A percentile compares a stretch with the other conserved stretches of the same genome.
phyloP scores from a whole-genome alignment of 768 basidiomycete genomes.

The Austroboletus festivus region DNA sequence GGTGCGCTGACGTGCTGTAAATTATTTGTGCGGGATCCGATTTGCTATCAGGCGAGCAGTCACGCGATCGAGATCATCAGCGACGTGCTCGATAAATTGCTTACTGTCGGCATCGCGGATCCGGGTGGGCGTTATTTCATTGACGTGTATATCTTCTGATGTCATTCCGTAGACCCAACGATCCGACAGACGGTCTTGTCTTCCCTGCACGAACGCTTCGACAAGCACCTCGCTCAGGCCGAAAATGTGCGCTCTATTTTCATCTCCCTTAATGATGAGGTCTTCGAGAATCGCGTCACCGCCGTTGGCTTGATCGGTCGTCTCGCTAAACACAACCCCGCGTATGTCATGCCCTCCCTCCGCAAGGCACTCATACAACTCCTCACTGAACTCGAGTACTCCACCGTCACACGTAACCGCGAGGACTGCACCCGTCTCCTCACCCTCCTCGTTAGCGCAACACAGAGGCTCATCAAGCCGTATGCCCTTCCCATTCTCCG shows the following conservation, averaged over 20 bases:
- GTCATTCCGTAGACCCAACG: constrained; percentile 47
- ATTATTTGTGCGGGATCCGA: constrained; percentile 91
- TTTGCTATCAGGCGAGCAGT: constrained; percentile 92
- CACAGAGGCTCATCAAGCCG: constrained; percentile 90
- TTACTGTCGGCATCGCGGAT: constrained; percentile 95
- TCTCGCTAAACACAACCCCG: constrained; percentile 92
- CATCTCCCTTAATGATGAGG: constrained; percentile 96
- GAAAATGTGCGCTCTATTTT: constrained; percentile 98
- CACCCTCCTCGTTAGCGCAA: constrained; percentile 85
- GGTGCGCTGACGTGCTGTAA: constrained; percentile 91
- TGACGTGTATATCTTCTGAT: constrained; percentile 5
- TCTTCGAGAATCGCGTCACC: constrained; percentile 89
- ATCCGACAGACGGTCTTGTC: constrained; percentile 87
- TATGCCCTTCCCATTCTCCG: constrained; percentile 95
- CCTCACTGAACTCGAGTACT: constrained; percentile 94
- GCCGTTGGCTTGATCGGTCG: constrained; percentile 91
- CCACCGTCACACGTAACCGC: constrained; percentile 79
- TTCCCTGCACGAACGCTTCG: constrained; percentile 88
- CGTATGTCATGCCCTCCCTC: constrained; percentile 97
- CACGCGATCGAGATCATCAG: constrained; percentile 96
- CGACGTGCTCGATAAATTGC: constrained; percentile 94
- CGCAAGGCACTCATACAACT: constrained; percentile 95
- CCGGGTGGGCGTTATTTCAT: constrained; percentile 56
- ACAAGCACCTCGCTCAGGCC: constrained; percentile 94
- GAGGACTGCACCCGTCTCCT: constrained; percentile 93